Conservation (phyloP, 768 basidiomycete genomes). For the Mycena alexandri region DNA sequence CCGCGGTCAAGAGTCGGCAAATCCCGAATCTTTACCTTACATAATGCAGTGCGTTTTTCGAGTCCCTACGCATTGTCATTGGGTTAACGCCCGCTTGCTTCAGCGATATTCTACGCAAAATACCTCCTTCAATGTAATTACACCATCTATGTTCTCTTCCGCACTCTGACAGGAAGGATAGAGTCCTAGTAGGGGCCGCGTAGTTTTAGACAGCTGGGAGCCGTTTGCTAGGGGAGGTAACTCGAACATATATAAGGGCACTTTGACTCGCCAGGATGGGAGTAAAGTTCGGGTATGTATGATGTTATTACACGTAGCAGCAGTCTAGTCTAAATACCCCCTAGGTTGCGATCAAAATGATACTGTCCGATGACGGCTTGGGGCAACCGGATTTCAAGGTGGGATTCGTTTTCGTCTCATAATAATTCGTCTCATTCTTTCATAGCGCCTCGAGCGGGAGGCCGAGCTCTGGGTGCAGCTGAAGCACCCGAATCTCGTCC, state of each 20-base stretch:
- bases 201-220: neutral
- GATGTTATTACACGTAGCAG: neutral
- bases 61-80: too few relatives aligned
- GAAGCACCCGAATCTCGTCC: slow-evolving; percentile 31
- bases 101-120: too few relatives aligned
- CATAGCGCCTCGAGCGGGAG: slow-evolving; percentile 29
- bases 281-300: slow-evolving; percentile 5
- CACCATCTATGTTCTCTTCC: too few relatives aligned
- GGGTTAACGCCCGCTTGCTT: too few relatives aligned
- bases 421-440: neutral
- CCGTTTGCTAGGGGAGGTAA: slow-evolving; percentile 26
- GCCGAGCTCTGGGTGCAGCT: slow-evolving; percentile 30
- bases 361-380: slow-evolving; percentile 22
- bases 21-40: too few relatives aligned
- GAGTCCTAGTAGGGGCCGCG: neutral
- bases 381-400: slow-evolving; percentile 19
- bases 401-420: neutral
- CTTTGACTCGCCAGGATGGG: slow-evolving; percentile 10
- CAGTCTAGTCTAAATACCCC: neutral
- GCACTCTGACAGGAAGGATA: neutral
- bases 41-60: too few relatives aligned
- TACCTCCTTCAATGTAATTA: too few relatives aligned
- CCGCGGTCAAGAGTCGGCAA: too few relatives aligned
- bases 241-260: slow-evolving; percentile 24
- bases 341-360: slow-evolving; percentile 28